Conservation (phyloP, 2,329 filamentous ascomycete genomes). For the Aspergillus piperis region DNA sequence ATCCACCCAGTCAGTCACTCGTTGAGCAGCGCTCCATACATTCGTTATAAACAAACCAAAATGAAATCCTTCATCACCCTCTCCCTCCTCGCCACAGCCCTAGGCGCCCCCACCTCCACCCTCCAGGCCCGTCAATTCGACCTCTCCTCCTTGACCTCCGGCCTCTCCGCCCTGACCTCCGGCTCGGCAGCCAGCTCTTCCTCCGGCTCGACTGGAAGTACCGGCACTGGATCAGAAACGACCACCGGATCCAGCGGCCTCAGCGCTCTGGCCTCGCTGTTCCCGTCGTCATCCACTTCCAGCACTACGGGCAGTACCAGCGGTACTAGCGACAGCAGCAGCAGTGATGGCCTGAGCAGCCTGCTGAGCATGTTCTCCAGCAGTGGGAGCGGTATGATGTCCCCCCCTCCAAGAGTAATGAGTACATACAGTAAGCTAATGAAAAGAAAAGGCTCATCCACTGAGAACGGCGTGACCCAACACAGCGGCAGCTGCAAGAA, state of each 20-base stretch:
- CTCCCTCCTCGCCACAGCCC: constrained; percentile 23
- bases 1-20: background rate
- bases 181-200: background rate
- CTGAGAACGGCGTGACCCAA: constrained; percentile 43
- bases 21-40: constrained; percentile 23
- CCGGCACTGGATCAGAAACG: background rate
- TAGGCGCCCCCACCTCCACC: constrained; percentile 29
- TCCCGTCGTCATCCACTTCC: constrained; percentile 2
- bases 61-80: constrained; percentile 30
- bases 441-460: constrained; percentile 21
- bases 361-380: background rate
- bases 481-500: constrained; percentile 44
- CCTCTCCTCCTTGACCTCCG: constrained; percentile 10
- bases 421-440: too few relatives aligned
- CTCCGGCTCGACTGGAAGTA: background rate
- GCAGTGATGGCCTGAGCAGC: background rate
- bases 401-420: background rate
- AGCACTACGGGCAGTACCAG: background rate
- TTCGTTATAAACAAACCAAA: background rate
- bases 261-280: constrained; percentile 15
- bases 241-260: constrained; percentile 11
- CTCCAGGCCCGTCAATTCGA: constrained; percentile 26
- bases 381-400: background rate
- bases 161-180: background rate
- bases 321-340: background rate